Evolutionary conservation across 768 basidiomycete species (phyloP).

Genomic region (Chiua virens): DNA sequence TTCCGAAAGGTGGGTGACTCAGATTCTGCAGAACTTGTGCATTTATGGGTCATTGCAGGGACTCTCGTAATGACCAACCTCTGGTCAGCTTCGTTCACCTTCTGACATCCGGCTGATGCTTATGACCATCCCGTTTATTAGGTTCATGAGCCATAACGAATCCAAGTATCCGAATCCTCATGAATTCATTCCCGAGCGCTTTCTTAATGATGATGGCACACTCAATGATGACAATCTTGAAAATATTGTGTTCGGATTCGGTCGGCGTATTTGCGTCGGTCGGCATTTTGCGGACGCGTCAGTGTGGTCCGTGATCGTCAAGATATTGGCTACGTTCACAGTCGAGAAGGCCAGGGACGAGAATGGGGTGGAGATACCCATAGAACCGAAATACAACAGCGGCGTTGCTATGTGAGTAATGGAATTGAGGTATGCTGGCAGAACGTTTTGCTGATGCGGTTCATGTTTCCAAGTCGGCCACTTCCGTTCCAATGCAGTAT

Average conservation of each 20-base stretch:
- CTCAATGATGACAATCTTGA: constrained; percentile 13
- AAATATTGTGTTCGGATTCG: constrained; percentile 26
- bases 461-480: neutral
- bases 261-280: constrained; percentile 31
- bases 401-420: constrained; percentile 13
- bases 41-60: constrained; percentile 8
- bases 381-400: constrained; percentile 10
- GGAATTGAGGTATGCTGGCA: neutral
- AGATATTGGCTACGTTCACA: constrained; percentile 16
- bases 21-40: neutral
- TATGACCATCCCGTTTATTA: neutral
- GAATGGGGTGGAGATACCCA: constrained; percentile 17
- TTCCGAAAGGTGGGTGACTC: constrained; percentile 39
- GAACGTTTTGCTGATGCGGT: neutral
- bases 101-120: neutral
- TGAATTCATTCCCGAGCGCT: constrained; percentile 41
- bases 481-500: constrained; percentile 18
- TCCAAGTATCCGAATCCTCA: constrained; percentile 39
- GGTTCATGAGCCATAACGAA: constrained; percentile 24
- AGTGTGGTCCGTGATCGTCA: constrained; percentile 23
- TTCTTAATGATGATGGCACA: constrained; percentile 29
- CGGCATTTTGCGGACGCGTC: constrained; percentile 26
- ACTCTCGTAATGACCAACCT: constrained; percentile 17
- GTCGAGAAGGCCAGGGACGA: constrained; percentile 18
- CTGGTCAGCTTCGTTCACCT: constrained; percentile 7